Conservation (phyloP, 352 stramenopile species). For the Pythium chondricola region DNA sequence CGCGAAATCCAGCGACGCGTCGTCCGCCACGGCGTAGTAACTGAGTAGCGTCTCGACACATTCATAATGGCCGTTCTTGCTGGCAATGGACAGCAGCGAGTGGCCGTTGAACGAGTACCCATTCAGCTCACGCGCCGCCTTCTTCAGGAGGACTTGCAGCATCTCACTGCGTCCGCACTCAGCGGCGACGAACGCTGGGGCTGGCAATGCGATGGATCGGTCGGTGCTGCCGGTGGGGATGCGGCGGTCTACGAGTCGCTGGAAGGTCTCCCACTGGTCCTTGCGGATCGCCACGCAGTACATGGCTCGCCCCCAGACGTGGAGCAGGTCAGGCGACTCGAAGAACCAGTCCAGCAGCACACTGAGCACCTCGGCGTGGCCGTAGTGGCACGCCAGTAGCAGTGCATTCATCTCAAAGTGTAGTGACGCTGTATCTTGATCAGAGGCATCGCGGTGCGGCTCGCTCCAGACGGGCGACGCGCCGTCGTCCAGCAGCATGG, state of each 20-base stretch:
- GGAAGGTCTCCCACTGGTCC: constrained; percentile 59
- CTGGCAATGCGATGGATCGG: constrained; percentile 38
- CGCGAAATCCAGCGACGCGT: constrained; percentile 36
- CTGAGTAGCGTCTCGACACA: constrained; percentile 54
- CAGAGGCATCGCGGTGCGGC: constrained; percentile 1
- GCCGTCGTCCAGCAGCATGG: constrained; percentile 42
- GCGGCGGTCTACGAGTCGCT: constrained; percentile 36
- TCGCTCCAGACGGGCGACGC: constrained; percentile 53
- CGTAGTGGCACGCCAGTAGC: constrained; percentile 49
- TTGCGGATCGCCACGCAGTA: constrained; percentile 61
- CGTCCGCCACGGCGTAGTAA: constrained; percentile 15
- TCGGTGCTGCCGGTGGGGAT: constrained; percentile 20
- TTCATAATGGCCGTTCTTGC: constrained; percentile 62
- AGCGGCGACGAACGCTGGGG: constrained; percentile 51
- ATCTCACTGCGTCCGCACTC: constrained; percentile 50
- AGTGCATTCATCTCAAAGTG: constrained; percentile 59
- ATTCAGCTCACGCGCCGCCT: constrained; percentile 21
- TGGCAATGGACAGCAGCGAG: constrained; percentile 55
- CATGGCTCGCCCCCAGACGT: constrained; percentile 51
- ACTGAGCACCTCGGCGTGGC: constrained; percentile 40
- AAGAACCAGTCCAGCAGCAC: constrained; percentile 62
- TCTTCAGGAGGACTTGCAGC: constrained; percentile 37
- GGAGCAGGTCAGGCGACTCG: constrained; percentile 30
- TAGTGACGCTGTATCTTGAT: too few relatives aligned
- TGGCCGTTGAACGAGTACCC: constrained; percentile 57